Conservation (phyloP, 768 basidiomycete species). For the Tephrocybe sp. region DNA sequence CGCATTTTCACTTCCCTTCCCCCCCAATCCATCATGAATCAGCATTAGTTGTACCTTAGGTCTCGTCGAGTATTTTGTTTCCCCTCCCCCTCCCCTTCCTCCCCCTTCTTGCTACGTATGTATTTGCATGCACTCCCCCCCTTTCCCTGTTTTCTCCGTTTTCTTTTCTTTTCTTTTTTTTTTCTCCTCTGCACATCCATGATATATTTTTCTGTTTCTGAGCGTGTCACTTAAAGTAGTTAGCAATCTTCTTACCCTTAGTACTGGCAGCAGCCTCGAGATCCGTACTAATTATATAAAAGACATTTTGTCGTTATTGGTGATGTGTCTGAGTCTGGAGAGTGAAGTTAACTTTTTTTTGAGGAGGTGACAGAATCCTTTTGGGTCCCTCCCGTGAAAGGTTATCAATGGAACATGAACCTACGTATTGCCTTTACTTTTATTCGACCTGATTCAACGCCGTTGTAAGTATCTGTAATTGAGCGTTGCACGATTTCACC, state of each 20-base stretch:
- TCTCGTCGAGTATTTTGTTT: constrained; percentile 23
- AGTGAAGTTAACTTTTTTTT: too few relatives aligned
- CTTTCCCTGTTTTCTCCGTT: neutral
- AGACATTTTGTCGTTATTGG: neutral
- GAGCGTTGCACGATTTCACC: too few relatives aligned
- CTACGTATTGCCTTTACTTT: too few relatives aligned
- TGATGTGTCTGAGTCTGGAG: neutral
- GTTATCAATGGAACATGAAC: too few relatives aligned
- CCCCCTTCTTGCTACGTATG: neutral
- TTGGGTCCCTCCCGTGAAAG: too few relatives aligned
- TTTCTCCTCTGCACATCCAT: constrained; percentile 8
- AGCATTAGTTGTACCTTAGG: constrained; percentile 28
- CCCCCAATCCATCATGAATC: constrained; percentile 29
- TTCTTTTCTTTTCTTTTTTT: neutral
- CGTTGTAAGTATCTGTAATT: too few relatives aligned
- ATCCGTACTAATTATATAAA: neutral
- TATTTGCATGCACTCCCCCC: neutral
- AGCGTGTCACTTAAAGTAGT: neutral
- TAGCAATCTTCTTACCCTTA: neutral
- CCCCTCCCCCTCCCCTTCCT: constrained; percentile 17
- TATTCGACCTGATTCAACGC: too few relatives aligned
- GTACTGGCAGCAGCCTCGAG: constrained; percentile 7
- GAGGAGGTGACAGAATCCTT: too few relatives aligned
- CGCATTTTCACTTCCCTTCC: constrained; percentile 8
- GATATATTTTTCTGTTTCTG: constrained; percentile 23